Evolutionary conservation across 805 yeast genomes (phyloP).

Genomic region (Candida berthetii): DNA sequence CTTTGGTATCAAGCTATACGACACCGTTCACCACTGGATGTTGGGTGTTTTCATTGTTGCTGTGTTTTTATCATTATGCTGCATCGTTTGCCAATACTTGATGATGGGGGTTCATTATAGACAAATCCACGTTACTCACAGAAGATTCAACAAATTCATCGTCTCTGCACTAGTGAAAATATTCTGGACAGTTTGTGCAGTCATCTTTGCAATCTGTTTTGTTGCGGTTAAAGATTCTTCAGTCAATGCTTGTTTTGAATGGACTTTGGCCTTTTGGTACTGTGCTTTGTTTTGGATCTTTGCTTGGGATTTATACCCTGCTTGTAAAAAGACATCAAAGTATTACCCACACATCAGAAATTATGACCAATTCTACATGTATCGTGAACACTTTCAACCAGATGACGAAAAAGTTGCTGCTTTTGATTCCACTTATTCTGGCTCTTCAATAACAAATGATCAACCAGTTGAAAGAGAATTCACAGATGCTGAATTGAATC

Average conservation of each 20-base stretch:
- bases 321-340: slow-evolving; percentile 32
- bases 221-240: slow-evolving; percentile 34
- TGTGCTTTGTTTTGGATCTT: slow-evolving; percentile 61
- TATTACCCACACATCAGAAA: slow-evolving; percentile 16
- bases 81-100: slow-evolving; percentile 37
- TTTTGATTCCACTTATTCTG: neutral
- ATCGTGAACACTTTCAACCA: slow-evolving; percentile 7
- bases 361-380: slow-evolving; percentile 18
- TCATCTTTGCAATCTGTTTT: slow-evolving; percentile 63
- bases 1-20: slow-evolving; percentile 57
- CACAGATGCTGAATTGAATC: slow-evolving; percentile 15
- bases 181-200: slow-evolving; percentile 62
- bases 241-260: slow-evolving; percentile 51
- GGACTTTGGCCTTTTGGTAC: slow-evolving; percentile 85
- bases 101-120: slow-evolving; percentile 40
- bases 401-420: neutral
- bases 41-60: slow-evolving; percentile 68
- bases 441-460: neutral
- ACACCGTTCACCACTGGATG: slow-evolving; percentile 55
- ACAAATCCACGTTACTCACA: slow-evolving; percentile 23
- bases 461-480: slow-evolving; percentile 9
- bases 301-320: slow-evolving; percentile 65
- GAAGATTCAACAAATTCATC: slow-evolving; percentile 35
- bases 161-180: slow-evolving; percentile 48
- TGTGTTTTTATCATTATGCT: slow-evolving; percentile 46